Conservation (phyloP, 768 basidiomycete species). For the Kwoniella sp. region DNA sequence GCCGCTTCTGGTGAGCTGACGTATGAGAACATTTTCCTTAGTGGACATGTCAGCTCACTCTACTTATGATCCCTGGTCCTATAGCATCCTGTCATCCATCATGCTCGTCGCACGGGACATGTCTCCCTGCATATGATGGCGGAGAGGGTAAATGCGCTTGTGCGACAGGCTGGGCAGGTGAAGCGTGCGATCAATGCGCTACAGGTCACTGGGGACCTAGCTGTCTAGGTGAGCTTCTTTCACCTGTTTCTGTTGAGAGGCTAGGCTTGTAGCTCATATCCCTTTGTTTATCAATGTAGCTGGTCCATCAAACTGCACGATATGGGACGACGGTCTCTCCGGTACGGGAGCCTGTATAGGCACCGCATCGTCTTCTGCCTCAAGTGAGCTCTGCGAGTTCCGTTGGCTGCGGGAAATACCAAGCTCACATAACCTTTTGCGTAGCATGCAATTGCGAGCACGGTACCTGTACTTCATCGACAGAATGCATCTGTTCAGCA, state of each 20-base stretch:
- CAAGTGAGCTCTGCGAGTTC: constrained; percentile 23
- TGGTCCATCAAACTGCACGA: constrained; percentile 33
- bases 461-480: constrained; percentile 44
- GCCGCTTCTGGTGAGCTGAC: constrained; percentile 36
- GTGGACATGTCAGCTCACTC: neutral
- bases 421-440: neutral
- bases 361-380: constrained; percentile 25
- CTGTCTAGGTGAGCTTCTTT: constrained; percentile 33
- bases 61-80: neutral
- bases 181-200: constrained; percentile 41
- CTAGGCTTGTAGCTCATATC: constrained; percentile 22
- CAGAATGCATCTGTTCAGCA: constrained; percentile 46
- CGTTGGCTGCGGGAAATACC: neutral
- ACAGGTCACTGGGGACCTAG: constrained; percentile 38
- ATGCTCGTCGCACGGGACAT: constrained; percentile 43
- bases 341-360: constrained; percentile 51
- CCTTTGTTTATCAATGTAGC: constrained; percentile 17
- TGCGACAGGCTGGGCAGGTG: constrained; percentile 46
- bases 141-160: constrained; percentile 35
- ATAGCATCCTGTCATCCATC: constrained; percentile 42
- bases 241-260: neutral
- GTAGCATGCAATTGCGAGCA: constrained; percentile 47
- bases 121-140: constrained; percentile 21
- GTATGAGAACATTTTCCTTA: neutral
- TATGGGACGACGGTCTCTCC: constrained; percentile 46